These are phyloP conservation scores for Takashimella koratensis DNA, from an alignment of 1,284 basidiomycete genomes.

Conservation along the genomic window DNA sequence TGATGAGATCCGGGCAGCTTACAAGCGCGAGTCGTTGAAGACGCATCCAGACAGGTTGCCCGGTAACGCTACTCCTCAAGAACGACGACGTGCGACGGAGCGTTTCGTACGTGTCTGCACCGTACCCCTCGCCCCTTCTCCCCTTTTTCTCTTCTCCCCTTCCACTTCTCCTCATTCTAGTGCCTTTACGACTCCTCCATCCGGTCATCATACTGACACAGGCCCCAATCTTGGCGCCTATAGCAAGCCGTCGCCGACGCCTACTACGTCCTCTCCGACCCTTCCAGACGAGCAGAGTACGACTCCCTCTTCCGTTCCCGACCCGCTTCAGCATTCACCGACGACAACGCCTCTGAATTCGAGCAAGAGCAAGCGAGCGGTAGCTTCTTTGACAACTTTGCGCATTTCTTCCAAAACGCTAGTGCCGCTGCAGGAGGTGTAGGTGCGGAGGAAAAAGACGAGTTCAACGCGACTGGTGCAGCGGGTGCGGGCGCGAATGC, in stretches of 20 bases:
- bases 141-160: neutral
- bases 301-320: conserved; percentile 60
- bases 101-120: conserved; percentile 56
- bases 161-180: neutral
- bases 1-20: conserved; percentile 48
- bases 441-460: conserved; percentile 17
- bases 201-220: too few species aligned
- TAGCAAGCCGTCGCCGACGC: conserved; percentile 84
- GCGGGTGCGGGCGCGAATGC: conserved; percentile 4
- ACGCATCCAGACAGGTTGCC: conserved; percentile 84
- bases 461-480: neutral
- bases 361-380: conserved; percentile 62
- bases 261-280: conserved; percentile 89
- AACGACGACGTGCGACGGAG: conserved; percentile 73
- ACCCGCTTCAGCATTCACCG: conserved; percentile 34
- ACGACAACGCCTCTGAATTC: conserved; percentile 36
- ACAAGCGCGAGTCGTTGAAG: conserved; percentile 53
- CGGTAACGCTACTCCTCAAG: conserved; percentile 62
- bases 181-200: neutral
- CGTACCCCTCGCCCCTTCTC: conserved; percentile 30
- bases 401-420: conserved; percentile 59
- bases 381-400: conserved; percentile 73
- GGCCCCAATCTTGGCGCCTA: conserved; percentile 1
- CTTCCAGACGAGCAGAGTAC: conserved; percentile 72
- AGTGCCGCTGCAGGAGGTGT: conserved; percentile 39